phyloP scores from a whole-genome alignment of 2,329 filamentous ascomycete species.

The Chaetomium strumarium region DNA sequence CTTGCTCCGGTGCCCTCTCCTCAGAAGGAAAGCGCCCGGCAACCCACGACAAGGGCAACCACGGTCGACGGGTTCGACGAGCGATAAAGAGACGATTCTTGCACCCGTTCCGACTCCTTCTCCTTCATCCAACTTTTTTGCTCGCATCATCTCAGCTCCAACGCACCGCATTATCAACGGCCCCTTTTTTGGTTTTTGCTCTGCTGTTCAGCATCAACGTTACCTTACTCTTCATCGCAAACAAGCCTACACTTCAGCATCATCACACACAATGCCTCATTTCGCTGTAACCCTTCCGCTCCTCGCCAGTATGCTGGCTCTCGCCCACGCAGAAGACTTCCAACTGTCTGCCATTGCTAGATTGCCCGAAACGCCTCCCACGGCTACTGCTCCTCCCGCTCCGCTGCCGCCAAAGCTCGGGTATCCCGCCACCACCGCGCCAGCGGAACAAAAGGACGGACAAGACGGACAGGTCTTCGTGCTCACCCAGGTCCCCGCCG shows the following conservation, averaged over 20 bases:
- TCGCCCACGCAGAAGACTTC: background rate
- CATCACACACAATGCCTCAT: slow-evolving; percentile 11
- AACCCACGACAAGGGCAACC: too few species aligned
- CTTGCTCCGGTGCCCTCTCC: too few species aligned
- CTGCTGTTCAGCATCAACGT: slow-evolving; percentile 1
- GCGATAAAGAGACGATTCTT: background rate
- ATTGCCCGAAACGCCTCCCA: background rate
- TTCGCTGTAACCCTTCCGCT: slow-evolving; percentile 3
- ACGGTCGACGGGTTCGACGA: too few species aligned
- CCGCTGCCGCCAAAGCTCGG: background rate
- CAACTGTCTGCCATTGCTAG: slow-evolving; percentile 1
- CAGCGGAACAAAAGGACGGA: background rate
- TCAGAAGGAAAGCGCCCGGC: too few species aligned
- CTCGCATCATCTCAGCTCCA: slow-evolving; percentile 9
- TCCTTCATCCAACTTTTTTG: slow-evolving; percentile 2
- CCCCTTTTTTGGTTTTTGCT: background rate
- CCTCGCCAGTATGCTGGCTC: slow-evolving; percentile 1
- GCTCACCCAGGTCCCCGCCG: slow-evolving; percentile 5
- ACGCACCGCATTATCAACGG: background rate
- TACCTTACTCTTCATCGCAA: background rate
- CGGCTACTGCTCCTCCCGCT: too few species aligned
- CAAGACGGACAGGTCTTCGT: background rate
- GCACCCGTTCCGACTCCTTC: background rate
- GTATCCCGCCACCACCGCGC: background rate
- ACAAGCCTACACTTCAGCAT: background rate